These are phyloP conservation scores for Bretziella fagacearum DNA, from an alignment of 2,329 filamentous ascomycete genomes.

Conservation along the genomic window DNA sequence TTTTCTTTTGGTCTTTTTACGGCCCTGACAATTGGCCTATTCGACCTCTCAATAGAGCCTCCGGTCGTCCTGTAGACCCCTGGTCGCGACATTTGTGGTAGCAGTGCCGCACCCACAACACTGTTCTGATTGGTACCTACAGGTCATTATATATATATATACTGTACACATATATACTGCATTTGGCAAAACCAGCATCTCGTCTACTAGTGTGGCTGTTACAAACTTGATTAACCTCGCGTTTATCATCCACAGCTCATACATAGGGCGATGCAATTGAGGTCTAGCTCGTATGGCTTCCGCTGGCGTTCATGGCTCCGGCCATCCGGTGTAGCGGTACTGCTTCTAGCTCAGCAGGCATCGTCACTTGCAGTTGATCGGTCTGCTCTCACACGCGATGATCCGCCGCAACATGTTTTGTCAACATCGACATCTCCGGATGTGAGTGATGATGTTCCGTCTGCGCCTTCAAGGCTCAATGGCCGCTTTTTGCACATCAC, in stretches of 20 bases:
- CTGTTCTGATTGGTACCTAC: slow-evolving; percentile 1
- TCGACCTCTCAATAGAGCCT: neutral
- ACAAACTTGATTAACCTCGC: no score
- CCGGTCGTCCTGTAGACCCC: neutral
- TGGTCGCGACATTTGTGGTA: slow-evolving; percentile 2
- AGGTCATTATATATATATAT: neutral
- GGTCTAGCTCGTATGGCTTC: no score
- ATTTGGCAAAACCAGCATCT: neutral
- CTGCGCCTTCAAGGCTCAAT: slow-evolving; percentile 26
- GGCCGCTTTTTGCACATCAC: slow-evolving; percentile 80
- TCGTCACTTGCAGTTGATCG: slow-evolving; percentile 4
- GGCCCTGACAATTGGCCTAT: neutral
- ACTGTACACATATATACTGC: neutral
- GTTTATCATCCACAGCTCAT: no score
- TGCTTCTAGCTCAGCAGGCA: slow-evolving; percentile 10
- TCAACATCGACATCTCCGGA: neutral
- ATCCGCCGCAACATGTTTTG: neutral
- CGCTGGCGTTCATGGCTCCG: slow-evolving; percentile 8
- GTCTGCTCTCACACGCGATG: neutral
- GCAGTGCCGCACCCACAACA: neutral
- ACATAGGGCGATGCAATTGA: no score
- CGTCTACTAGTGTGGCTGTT: neutral
- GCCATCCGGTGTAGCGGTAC: slow-evolving; percentile 1
- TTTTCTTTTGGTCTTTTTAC: neutral
- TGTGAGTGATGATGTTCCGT: neutral